A percentile compares a stretch with the other conserved stretches of the same genome.
Conservation (phyloP, 169 alveolate species). For the Plasmodium fragile region DNA sequence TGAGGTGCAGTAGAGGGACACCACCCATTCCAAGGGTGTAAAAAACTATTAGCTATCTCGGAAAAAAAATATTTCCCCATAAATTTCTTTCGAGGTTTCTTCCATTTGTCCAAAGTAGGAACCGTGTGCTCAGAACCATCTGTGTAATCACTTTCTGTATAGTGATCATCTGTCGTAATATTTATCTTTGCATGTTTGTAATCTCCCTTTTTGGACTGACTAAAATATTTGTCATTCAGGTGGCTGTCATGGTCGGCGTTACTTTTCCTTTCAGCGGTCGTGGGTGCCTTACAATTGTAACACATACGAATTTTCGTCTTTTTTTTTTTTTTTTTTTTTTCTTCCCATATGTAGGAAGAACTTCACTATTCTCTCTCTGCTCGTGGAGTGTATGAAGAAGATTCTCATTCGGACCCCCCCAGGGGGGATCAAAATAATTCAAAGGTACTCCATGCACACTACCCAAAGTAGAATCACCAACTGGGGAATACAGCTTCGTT, state of each 20-base stretch:
- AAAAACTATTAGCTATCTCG: slow-evolving; percentile 38
- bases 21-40: slow-evolving; percentile 4
- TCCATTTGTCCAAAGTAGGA: background rate
- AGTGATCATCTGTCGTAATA: slow-evolving; percentile 1
- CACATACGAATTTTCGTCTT: background rate
- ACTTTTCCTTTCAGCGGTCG: background rate
- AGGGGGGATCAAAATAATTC: background rate
- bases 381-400: background rate
- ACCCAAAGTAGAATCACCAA: background rate
- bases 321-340: background rate
- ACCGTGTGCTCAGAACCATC: background rate
- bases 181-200: slow-evolving; percentile 8
- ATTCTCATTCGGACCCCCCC: background rate
- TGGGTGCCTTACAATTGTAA: background rate
- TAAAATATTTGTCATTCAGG: background rate
- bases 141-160: slow-evolving; percentile 5
- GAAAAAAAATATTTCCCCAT: slow-evolving; percentile 71
- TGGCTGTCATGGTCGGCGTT: background rate
- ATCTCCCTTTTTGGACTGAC: slow-evolving; percentile 11
- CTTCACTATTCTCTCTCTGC: background rate
- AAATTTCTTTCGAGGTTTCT: slow-evolving; percentile 36
- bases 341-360: background rate
- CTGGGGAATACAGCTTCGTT: background rate
- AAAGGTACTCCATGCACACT: background rate
- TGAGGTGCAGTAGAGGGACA: background rate